Base-by-base conservation (phyloP, 192 early-diverging fungal species). In the Rhizophagus prolifer region DNA sequence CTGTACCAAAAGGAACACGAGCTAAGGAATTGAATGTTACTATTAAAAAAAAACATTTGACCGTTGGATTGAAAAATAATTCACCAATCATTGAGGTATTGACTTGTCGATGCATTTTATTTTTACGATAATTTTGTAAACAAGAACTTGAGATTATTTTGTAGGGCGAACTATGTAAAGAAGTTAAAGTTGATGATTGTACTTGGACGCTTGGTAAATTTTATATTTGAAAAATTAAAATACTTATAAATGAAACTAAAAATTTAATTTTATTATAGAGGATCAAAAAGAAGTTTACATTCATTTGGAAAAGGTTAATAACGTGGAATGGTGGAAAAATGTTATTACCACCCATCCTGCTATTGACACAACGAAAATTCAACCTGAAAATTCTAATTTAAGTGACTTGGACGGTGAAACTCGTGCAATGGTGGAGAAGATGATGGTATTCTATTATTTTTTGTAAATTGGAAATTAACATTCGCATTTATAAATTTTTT, bases 371-470 rank as follows among this genome's bases (percentile, higher is more conserved):
- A 90, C 92, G 58, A 92, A 92, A 75, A 94, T 97, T 75, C 83
- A 90, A 76, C 95, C 95, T 5, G 95, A 97, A 80, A 97, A 97
- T 81, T 94, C 93, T 1, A 93, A 94, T 65, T 81, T 97, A 64
- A 76, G 82, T 31, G 95, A 97, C 79, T 77, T 97, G 74, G 95
- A 97, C 79, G 94, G 94, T 36, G 95, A 97, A 71, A 97, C 95
- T 2, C 78, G 95, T 21, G 87, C 86, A 41, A 97, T 97, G 95
- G 94, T 96, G 38, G 95, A 96, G 76, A 96, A 96, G 80, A 96
- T 96, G 95, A 95, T 96, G 94, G 94, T 94, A 85, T 14, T 31
- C 36, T 19, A 28, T 28, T 58, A 41, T 65, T 23, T 23, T 59
- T 58, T 72, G 6, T 64, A 61, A 31, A 21, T 19, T 30, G 13